Evolutionary conservation across 352 stramenopile genomes (phyloP), one percentile per base, ranked within the genome.

Genomic region (Globisporangium nagaii): DNA sequence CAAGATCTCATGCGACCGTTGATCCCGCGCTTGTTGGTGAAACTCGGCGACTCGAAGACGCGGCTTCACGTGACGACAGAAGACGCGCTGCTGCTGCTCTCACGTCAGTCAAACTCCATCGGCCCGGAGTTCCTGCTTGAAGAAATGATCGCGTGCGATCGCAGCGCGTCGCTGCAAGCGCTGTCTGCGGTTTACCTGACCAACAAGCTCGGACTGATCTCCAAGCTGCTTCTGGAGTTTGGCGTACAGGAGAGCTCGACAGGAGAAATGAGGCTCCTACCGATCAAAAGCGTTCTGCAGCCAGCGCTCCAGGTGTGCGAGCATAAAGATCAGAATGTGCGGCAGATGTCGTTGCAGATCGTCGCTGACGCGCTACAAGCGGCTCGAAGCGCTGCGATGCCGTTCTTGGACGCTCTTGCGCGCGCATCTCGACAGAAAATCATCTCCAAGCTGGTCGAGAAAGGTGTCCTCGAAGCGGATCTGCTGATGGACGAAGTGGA

Each of bases 401-500:
- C 83, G 2, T 90, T 86, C 41, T 25, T 93, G 12, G 77, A 91
- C 46, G 75, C 70, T 1, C 40, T 93, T 0, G 80, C 80, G 4
- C 71, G 83, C 0, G 71, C 73, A 12, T 75, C 73, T 20, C 67
- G 79, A 28, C 83, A 93, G 48, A 93, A 91, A 62, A 66, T 93
- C 19, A 90, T 91, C n/a, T 75, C 73, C 0, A 90, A 90, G 32
- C 59, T 93, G 4, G 80, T 91, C 1, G 83, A 90, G 15, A 63
- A 75, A 39, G 79, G 81, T 1, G 79, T 90, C 0, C 54, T 92
- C 19, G 84, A 91, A 36, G 63, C 75, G 0, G 84, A 91, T 63
- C 70, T 92, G 61, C 65, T 93, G 8, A 90, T 91, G 79, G 84
- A 91, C 32, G 84, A 93, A 56, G 64, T 93, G 0, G 83, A 93